Base-by-base conservation (phyloP, 352 stramenopile genomes). In the Globisporangium okanoganense region DNA sequence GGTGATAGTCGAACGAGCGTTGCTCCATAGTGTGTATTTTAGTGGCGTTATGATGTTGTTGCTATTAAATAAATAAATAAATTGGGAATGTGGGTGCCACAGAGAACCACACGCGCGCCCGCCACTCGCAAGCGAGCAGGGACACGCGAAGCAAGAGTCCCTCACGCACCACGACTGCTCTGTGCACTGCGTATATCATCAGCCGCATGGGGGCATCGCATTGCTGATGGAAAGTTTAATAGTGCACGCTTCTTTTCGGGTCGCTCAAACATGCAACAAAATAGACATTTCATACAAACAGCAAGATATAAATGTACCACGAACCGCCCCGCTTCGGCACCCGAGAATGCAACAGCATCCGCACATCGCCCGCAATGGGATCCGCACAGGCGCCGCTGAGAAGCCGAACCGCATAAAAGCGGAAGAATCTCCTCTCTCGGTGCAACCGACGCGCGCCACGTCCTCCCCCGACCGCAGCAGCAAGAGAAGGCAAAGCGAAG, bases 101-200 rank as follows among this genome's bases (percentile, higher is more conserved):
- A 66, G 61, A 25, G 47, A 48, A 55, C 49, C 49, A 38, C 18
- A 61, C 43, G 41, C 41, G 72, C 43, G 55, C 73, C 70, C 27
- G 7, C 33, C 31, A 47, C 31, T 38, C 18, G 22, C 65, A 59
- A 47, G 53, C 50, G 62, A 64, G 51, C 48, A 25, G 35, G 38
- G 48, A 24, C 55, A 18, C 22, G 49, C 66, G 22, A 56, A 36
- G 29, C 44, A 48, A 35, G 47, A 56, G 48, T 73, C 79, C 61
- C 73, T 75, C 71, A 62, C 65, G 66, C 71, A 84, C 57, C 64
- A 69, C 63, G 47, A 51, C 76, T 64, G 66, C 61, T 91, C 56
- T 91, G 60, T 85, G 79, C 82, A 91, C 79, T 84, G 79, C 82
- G 79, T 91, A 91, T 91, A 91, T 86, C 79, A 87, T 72, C 62